Base-by-base conservation (phyloP, 768 basidiomycete genomes). In the Chalciporus piperatus region DNA sequence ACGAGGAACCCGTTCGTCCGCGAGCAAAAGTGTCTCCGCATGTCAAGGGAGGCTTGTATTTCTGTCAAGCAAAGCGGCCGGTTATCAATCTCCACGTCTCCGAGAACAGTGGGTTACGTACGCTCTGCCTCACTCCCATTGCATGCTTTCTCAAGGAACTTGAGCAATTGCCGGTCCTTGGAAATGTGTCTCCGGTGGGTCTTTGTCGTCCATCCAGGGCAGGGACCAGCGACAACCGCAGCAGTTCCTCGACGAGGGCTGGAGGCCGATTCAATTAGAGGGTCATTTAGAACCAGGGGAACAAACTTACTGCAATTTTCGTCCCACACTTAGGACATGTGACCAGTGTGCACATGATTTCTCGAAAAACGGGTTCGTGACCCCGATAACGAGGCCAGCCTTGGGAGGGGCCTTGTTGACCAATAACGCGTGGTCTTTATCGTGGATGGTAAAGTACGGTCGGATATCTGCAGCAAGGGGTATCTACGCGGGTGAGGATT, bases 381-480 rank as follows among this genome's bases (percentile, higher is more conserved):
- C 88, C 9, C 93, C 91, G 3, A 96, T 65, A 6, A 96, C 58
- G 3, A 90, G 67, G 1, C 92, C 92, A 1, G 84, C 69, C 66
- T 84, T 83, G 1, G 90, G 92, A n/a, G 84, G 81, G 27, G 89
- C 81, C 54, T 85, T 84, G 65, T 92, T 93, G 39, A 97, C 85
- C 12, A 99, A 68, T 2, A 77, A 62, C 3, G 77, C 59, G 56
- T 87, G 84, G 53, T 97, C 94, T n/a, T 79, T 79, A 61, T 98
- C 96, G 65, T 98, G 96, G 60, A 99, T 93, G 14, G 96, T 97
- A 58, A 98, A 89, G 68, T 96, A 99, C 0, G 96, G 96, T 9
- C 96, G 80, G 60, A 92, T 82, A 62, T 99, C 95, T 1, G 82
- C 83, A 0, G 86, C 81, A 8, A 91, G 75, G 4, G 93, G 92